Percentiles rank a stretch among this genome's conserved stretches.
phyloP scores from a whole-genome alignment of 2,329 filamentous ascomycete genomes.

The Apiospora marii region DNA sequence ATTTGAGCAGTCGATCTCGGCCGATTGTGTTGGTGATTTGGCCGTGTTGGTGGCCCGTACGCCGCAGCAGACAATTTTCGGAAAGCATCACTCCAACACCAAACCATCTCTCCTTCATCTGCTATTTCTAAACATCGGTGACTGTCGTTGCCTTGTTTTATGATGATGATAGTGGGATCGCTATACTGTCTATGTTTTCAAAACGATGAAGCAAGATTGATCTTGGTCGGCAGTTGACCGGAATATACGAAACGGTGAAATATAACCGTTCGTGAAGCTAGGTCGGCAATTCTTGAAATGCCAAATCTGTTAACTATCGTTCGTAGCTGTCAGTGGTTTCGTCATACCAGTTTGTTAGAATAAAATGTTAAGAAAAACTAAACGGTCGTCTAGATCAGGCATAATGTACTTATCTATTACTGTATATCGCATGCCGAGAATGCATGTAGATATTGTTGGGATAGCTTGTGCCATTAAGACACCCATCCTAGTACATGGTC shows the following conservation, averaged over 20 bases:
- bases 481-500: accelerated
- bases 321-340: neutral
- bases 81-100: no score
- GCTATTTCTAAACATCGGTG: no score
- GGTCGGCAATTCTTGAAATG: neutral
- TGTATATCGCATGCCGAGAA: neutral
- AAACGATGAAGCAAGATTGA: neutral
- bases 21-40: no score
- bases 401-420: neutral
- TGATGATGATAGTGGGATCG: neutral
- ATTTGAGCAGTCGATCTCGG: no score
- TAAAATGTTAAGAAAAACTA: neutral
- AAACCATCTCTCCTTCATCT: no score
- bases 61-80: no score
- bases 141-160: no score
- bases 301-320: neutral
- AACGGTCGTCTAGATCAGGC: neutral
- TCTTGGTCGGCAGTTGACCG: neutral
- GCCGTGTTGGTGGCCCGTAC: no score
- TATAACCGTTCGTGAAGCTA: neutral
- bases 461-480: neutral
- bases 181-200: neutral
- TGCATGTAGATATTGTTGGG: neutral
- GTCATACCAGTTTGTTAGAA: neutral
- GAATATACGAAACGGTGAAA: neutral